Percentiles rank a stretch among this genome's conserved stretches.
Evolutionary conservation across 805 yeast genomes (phyloP).

Genomic region (Saturnispora mendoncae): DNA sequence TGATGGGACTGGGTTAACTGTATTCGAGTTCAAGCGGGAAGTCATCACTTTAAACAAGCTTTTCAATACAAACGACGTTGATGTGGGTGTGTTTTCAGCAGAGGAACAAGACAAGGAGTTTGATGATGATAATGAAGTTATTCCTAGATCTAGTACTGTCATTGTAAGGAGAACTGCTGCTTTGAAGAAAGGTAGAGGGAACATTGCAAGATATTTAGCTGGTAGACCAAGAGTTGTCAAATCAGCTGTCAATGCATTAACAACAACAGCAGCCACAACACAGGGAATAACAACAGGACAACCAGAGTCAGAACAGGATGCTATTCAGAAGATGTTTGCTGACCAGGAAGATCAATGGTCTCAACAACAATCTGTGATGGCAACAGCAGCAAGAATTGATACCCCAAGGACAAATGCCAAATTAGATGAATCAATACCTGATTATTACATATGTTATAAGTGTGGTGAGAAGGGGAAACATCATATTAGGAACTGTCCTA

Average conservation of each 20-base stretch:
- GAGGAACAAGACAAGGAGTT: conserved; percentile 55
- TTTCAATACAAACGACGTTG: conserved; percentile 79
- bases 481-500: conserved; percentile 95
- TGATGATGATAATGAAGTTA: conserved; percentile 81
- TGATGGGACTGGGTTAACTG: conserved; percentile 95
- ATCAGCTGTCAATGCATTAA: conserved; percentile 14
- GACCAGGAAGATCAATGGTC: conserved; percentile 94
- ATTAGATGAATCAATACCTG: conserved; percentile 78
- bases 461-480: conserved; percentile 92
- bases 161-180: conserved; percentile 76
- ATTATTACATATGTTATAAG: conserved; percentile 91
- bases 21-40: conserved; percentile 88
- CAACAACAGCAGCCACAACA: conserved; percentile 16
- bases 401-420: conserved; percentile 23
- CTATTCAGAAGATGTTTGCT: conserved; percentile 83
- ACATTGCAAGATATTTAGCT: conserved; percentile 61
- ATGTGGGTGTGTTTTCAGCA: conserved; percentile 52
- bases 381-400: conserved; percentile 68
- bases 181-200: conserved; percentile 37
- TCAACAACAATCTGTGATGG: conserved; percentile 84
- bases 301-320: conserved; percentile 62
- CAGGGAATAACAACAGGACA: conserved; percentile 12
- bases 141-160: conserved; percentile 82
- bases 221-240: conserved; percentile 52
- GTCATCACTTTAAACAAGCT: conserved; percentile 73